phyloP scores from a whole-genome alignment of 2,329 filamentous ascomycete genomes.

The Ceratocystis papillata region DNA sequence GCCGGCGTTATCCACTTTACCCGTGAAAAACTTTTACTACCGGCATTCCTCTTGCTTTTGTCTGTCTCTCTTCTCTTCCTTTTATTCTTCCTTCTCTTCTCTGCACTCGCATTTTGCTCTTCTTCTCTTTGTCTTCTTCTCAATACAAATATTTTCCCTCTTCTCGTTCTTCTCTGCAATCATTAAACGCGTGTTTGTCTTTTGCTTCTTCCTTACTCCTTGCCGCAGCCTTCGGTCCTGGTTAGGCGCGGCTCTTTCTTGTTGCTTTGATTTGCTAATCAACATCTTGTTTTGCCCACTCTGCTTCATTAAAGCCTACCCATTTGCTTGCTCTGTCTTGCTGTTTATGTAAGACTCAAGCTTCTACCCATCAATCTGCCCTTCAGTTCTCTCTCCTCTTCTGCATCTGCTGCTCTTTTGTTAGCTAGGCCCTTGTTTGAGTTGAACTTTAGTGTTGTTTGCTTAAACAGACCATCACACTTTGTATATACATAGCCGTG shows the following conservation, averaged over 20 bases:
- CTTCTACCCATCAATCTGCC: background rate
- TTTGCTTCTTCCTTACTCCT: background rate
- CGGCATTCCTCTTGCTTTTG: background rate
- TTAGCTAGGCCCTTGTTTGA: background rate
- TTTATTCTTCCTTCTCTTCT: background rate
- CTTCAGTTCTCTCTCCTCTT: background rate
- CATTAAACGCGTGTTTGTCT: constrained; percentile 2
- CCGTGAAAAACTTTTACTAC: background rate
- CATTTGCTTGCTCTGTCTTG: background rate
- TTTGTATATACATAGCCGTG: constrained; percentile 6
- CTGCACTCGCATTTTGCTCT: background rate
- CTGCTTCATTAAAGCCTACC: background rate
- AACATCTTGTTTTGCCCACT: constrained; percentile 1
- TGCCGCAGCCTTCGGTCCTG: background rate
- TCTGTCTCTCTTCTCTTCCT: background rate
- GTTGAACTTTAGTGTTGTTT: background rate
- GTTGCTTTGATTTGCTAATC: background rate
- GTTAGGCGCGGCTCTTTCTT: constrained; percentile 1
- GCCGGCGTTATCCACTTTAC: background rate
- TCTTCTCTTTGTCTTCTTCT: constrained; percentile 4
- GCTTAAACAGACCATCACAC: background rate
- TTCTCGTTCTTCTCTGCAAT: background rate
- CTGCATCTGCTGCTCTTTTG: background rate
- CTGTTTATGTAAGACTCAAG: background rate
- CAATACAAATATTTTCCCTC: background rate